Percentiles rank a stretch among this genome's conserved stretches.
phyloP scores from a whole-genome alignment of 352 stramenopile species.

The Globisporangium abappressorium region DNA sequence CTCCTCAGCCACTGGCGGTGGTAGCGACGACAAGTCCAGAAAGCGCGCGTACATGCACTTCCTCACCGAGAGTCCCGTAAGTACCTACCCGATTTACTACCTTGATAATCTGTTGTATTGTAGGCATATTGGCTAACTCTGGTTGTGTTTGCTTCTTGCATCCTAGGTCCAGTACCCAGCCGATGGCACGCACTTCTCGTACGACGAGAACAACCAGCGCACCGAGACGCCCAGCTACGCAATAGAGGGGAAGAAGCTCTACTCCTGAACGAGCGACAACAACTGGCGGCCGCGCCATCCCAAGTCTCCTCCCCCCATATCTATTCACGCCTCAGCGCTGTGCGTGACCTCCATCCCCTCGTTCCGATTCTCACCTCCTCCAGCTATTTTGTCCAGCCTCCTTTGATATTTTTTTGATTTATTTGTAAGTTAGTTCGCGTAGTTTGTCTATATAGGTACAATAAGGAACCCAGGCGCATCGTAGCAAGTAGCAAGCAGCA shows the following conservation, averaged over 20 bases:
- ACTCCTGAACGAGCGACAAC: conserved; percentile 39
- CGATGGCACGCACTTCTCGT: conserved; percentile 34
- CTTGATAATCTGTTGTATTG: not conserved
- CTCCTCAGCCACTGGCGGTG: not conserved
- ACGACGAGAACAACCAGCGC: conserved; percentile 24
- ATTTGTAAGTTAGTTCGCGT: conserved; percentile 20
- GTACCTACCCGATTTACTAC: conserved; percentile 5
- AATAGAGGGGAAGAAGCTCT: conserved; percentile 77
- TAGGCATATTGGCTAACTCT: not conserved
- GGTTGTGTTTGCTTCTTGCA: not conserved
- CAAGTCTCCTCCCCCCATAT: conserved; percentile 19
- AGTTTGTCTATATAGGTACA: conserved; percentile 10
- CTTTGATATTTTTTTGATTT: conserved; percentile 7
- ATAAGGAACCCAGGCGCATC: conserved; percentile 5
- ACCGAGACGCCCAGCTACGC: conserved; percentile 47
- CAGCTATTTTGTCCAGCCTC: conserved; percentile 5
- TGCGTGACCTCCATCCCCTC: not conserved
- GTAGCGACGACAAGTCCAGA: conserved; percentile 28
- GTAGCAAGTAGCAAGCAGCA: conserved; percentile 1
- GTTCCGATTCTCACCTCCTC: not conserved
- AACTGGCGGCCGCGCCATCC: not conserved
- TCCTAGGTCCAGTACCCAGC: conserved; percentile 16
- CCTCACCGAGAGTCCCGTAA: conserved; percentile 54
- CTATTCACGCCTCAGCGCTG: conserved; percentile 4
- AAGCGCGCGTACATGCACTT: conserved; percentile 82